Evolutionary conservation across 139 green algal genomes (phyloP).

Genomic region (Chlorella ohadii): DNA sequence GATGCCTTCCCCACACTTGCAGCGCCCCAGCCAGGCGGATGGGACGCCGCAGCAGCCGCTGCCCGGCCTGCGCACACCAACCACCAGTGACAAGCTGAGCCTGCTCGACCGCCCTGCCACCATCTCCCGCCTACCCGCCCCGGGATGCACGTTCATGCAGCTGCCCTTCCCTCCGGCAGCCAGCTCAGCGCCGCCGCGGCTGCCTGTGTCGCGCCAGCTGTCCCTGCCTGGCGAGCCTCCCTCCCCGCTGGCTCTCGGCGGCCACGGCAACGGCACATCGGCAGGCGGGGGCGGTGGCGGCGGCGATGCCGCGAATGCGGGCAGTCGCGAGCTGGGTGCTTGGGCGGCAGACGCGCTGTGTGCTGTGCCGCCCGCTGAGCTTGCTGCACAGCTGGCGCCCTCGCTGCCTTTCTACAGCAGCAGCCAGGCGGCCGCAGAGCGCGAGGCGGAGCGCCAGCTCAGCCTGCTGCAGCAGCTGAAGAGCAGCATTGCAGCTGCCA

Average conservation of each 20-base stretch:
- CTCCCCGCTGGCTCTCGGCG: not conserved
- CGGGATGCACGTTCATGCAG: not conserved
- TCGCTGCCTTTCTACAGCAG: not conserved
- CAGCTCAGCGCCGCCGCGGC: not conserved
- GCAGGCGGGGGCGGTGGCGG: not conserved
- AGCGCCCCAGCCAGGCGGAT: no score
- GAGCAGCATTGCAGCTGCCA: not conserved
- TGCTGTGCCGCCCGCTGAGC: no score
- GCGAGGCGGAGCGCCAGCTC: slow-evolving; percentile 11
- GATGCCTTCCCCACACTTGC: no score
- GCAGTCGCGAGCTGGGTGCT: no score
- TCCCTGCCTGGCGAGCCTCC: not conserved
- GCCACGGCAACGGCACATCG: not conserved
- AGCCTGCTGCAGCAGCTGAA: slow-evolving; percentile 5
- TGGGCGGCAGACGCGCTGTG: no score
- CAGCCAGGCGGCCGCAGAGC: not conserved
- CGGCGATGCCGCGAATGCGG: not conserved
- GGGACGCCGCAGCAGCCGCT: not conserved
- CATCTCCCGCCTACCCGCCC: not conserved
- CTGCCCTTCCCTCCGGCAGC: not conserved
- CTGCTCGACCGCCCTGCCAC: no score
- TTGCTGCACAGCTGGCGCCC: no score
- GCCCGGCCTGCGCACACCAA: not conserved
- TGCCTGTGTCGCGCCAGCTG: not conserved
- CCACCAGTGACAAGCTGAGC: no score